phyloP scores from a whole-genome alignment of 176 grass and related monocot genomes.

The Lolium perenne region DNA sequence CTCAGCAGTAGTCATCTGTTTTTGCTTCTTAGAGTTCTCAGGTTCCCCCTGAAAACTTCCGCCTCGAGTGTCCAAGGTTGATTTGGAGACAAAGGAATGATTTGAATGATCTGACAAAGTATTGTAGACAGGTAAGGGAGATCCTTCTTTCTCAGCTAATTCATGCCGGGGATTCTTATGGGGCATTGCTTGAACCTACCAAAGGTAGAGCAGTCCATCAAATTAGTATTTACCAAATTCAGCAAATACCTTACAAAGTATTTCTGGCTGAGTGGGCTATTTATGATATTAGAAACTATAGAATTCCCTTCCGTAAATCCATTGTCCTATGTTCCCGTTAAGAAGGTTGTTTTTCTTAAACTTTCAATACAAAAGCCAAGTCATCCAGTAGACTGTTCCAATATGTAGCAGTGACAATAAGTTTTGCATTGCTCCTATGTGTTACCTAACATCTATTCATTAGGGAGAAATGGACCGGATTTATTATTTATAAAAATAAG shows the following conservation, averaged over 20 bases:
- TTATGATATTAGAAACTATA: constrained; percentile 38
- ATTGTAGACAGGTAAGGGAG: constrained; percentile 57
- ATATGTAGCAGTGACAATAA: background rate
- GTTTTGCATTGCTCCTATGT: background rate
- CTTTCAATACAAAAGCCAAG: constrained; percentile 13
- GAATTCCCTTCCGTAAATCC: too few relatives aligned
- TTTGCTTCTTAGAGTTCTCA: constrained; percentile 73
- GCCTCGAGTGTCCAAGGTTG: constrained; percentile 63
- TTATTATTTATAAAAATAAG: constrained; percentile 3
- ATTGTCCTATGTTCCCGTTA: background rate
- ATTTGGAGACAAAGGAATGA: constrained; percentile 43
- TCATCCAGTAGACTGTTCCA: constrained; percentile 18
- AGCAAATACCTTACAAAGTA: constrained; percentile 24
- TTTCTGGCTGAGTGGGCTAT: background rate
- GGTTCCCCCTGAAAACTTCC: constrained; percentile 55
- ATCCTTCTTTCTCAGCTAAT: constrained; percentile 59
- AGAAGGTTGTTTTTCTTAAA: background rate
- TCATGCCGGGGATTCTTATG: constrained; percentile 79
- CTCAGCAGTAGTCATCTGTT: constrained; percentile 69
- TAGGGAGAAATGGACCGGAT: background rate
- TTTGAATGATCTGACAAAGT: constrained; percentile 45
- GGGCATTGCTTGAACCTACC: constrained; percentile 48
- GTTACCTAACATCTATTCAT: constrained; percentile 17
- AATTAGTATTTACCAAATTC: constrained; percentile 39
- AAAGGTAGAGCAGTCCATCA: constrained; percentile 41